phyloP scores from a whole-genome alignment of 805 yeast species.

The Vanderwaltozyma verrucispora region DNA sequence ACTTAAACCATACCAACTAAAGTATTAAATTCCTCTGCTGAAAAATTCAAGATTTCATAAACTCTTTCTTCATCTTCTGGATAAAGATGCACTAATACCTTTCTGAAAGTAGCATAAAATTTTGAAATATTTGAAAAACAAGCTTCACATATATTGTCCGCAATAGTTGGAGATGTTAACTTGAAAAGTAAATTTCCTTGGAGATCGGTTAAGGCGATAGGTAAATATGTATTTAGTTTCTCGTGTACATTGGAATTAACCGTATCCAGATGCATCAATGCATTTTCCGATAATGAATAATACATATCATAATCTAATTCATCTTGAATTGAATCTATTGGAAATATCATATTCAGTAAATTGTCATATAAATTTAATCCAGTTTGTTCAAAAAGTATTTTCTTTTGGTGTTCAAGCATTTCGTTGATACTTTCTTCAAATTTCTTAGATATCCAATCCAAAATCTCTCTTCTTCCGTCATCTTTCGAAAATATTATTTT shows the following conservation, averaged over 20 bases:
- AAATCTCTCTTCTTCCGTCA: conserved; percentile 16
- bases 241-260: conserved; percentile 39
- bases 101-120: conserved; percentile 30
- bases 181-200: conserved; percentile 47
- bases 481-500: conserved; percentile 26
- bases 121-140: conserved; percentile 41
- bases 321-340: conserved; percentile 37
- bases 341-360: conserved; percentile 62
- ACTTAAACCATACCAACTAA: conserved; percentile 50
- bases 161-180: conserved; percentile 53
- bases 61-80: conserved; percentile 19
- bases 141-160: conserved; percentile 41
- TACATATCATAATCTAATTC: conserved; percentile 56
- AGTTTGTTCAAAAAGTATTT: conserved; percentile 39
- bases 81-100: conserved; percentile 27
- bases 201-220: conserved; percentile 49
- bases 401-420: conserved; percentile 38
- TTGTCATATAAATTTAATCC: conserved; percentile 51
- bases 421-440: conserved; percentile 16
- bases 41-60: conserved; percentile 17
- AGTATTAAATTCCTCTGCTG: conserved; percentile 46
- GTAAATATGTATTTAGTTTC: conserved; percentile 34
- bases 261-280: conserved; percentile 32
- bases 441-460: conserved; percentile 26
- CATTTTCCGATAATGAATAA: conserved; percentile 53